Evolutionary conservation across 2,329 filamentous ascomycete genomes (phyloP).

Genomic region (Thielaviopsis cerberus): DNA sequence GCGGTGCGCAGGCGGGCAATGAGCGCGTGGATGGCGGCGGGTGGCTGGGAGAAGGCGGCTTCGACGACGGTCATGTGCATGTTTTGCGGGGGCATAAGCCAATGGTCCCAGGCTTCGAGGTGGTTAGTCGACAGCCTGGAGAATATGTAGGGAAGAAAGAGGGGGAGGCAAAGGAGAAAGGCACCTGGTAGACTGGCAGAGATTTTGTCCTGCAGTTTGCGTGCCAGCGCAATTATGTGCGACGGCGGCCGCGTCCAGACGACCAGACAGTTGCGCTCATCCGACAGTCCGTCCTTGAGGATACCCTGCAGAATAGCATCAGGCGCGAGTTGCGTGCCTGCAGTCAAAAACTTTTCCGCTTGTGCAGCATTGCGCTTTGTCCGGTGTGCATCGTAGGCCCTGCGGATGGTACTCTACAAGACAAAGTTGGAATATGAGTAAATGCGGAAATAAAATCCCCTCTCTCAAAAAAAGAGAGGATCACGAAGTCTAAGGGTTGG

Average conservation of each 20-base stretch:
- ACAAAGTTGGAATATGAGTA: neutral
- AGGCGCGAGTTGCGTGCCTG: slow-evolving; percentile 52
- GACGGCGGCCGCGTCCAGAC: slow-evolving; percentile 74
- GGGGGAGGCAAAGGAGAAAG: slow-evolving; percentile 16
- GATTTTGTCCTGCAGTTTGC: slow-evolving; percentile 49
- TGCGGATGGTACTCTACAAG: slow-evolving; percentile 36
- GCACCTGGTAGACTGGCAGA: slow-evolving; percentile 48
- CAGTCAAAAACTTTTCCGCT: slow-evolving; percentile 42
- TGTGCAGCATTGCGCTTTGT: slow-evolving; percentile 59
- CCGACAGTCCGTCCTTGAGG: slow-evolving; percentile 38
- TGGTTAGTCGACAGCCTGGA: neutral
- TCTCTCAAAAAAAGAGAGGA: no score
- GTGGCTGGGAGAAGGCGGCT: slow-evolving; percentile 59
- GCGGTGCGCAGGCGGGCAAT: slow-evolving; percentile 36
- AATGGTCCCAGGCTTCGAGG: slow-evolving; percentile 40
- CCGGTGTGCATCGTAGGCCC: slow-evolving; percentile 56
- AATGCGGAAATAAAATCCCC: no score
- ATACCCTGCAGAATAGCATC: slow-evolving; percentile 22
- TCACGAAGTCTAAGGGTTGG: no score
- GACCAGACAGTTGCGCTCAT: slow-evolving; percentile 65
- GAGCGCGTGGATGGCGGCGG: slow-evolving; percentile 46
- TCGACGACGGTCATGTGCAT: slow-evolving; percentile 80
- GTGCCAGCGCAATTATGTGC: slow-evolving; percentile 48
- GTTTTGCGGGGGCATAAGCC: slow-evolving; percentile 63
- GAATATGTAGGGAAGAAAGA: neutral